Percentiles rank a stretch among this genome's conserved stretches.
These are phyloP conservation scores for Luzula sylvatica DNA, from an alignment of 176 grass and related monocot genomes.

Conservation along the genomic window DNA sequence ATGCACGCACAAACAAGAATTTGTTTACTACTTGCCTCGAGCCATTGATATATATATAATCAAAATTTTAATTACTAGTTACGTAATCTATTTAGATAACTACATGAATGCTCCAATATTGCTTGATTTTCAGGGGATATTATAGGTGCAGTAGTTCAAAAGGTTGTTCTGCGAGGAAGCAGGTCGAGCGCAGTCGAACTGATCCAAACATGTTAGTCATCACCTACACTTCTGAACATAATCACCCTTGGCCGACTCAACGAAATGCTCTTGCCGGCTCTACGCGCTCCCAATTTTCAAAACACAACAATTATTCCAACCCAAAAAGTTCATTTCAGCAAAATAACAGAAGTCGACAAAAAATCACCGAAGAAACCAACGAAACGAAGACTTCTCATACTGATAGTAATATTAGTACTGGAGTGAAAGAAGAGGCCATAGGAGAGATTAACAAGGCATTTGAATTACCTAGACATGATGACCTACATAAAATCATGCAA, in stretches of 20 bases:
- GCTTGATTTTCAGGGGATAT: conserved; percentile 22
- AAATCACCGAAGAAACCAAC: neutral
- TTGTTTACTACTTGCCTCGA: no score
- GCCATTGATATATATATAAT: no score
- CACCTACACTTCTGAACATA: neutral
- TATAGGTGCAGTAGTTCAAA: conserved; percentile 99
- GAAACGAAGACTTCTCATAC: neutral
- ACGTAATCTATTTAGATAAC: no score
- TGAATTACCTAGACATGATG: neutral
- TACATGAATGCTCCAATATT: no score
- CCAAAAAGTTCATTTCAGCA: neutral
- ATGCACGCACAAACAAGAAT: no score
- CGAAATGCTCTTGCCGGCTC: conserved; percentile 5
- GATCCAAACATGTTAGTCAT: conserved; percentile 6
- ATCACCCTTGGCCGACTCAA: neutral
- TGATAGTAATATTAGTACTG: neutral
- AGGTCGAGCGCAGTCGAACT: conserved; percentile 28
- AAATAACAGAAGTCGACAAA: neutral
- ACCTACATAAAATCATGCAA: neutral
- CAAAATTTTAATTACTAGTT: no score
- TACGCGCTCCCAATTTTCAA: neutral
- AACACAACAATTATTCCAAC: neutral
- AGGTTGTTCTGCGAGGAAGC: conserved; percentile 90
- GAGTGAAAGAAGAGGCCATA: neutral
- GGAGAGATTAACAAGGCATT: neutral